Evolutionary conservation across 2,329 filamentous ascomycete species (phyloP).

Genomic region (Calonectria multiphialidica): DNA sequence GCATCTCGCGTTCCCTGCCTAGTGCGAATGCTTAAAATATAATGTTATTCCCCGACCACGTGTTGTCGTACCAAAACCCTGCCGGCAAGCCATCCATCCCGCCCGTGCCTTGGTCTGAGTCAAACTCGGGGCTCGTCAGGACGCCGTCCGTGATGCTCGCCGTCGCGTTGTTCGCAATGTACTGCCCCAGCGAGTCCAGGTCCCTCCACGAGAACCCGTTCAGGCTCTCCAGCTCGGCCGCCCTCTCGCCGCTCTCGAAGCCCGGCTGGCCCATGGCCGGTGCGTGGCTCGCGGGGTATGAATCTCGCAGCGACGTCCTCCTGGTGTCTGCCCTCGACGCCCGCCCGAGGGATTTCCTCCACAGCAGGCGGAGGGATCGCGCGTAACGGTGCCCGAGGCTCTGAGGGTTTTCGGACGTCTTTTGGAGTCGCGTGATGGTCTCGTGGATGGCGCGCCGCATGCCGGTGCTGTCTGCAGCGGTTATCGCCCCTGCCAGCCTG

Average conservation of each 20-base stretch:
- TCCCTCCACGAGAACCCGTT: constrained; percentile 74
- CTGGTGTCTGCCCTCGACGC: constrained; percentile 10
- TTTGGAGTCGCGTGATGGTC: constrained; percentile 70
- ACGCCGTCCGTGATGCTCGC: constrained; percentile 40
- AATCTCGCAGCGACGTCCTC: not conserved
- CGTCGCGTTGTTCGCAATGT: constrained; percentile 48
- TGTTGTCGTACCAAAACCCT: constrained; percentile 32
- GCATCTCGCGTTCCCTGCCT: not conserved
- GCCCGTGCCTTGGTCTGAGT: constrained; percentile 39
- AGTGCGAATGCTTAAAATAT: constrained; percentile 20
- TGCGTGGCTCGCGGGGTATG: not conserved
- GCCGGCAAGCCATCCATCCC: constrained; percentile 34
- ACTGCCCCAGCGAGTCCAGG: constrained; percentile 70
- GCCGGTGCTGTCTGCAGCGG: constrained; percentile 64
- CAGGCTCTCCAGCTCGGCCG: constrained; percentile 56
- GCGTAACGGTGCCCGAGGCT: constrained; percentile 73
- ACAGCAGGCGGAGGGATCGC: constrained; percentile 69
- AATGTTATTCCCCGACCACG: constrained; percentile 38
- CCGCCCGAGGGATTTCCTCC: constrained; percentile 56
- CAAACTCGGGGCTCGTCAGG: constrained; percentile 40
- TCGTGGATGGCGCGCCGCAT: constrained; percentile 69
- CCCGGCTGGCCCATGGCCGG: not conserved
- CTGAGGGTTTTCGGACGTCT: constrained; percentile 67
- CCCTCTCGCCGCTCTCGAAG: constrained; percentile 1
- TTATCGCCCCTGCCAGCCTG: constrained; percentile 70